These are phyloP conservation scores for Monosporozyma yasuniensis DNA, from an alignment of 805 yeast genomes.

Conservation along the genomic window DNA sequence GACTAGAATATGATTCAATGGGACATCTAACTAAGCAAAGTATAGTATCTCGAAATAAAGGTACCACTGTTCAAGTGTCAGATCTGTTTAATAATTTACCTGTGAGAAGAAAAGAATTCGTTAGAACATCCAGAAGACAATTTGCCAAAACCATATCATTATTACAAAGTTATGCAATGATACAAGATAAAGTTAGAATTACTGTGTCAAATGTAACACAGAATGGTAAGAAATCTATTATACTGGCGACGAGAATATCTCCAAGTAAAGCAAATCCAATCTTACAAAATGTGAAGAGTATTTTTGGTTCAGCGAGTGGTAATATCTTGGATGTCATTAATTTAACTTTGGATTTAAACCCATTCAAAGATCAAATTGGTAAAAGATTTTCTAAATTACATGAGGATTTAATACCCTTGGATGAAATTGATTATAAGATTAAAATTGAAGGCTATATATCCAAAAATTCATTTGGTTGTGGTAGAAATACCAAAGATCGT, in stretches of 20 bases:
- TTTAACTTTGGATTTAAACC: conserved; percentile 32
- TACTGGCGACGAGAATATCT: conserved; percentile 44
- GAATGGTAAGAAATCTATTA: conserved; percentile 41
- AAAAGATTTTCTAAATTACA: conserved; percentile 4
- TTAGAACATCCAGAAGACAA: conserved; percentile 59
- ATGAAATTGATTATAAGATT: conserved; percentile 27
- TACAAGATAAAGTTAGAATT: conserved; percentile 49
- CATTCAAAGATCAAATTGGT: conserved; percentile 16
- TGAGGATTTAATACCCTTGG: neutral
- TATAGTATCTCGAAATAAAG: conserved; percentile 48
- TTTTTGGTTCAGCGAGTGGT: conserved; percentile 63
- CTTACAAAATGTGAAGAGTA: conserved; percentile 49
- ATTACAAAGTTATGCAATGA: conserved; percentile 60
- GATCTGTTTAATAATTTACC: conserved; percentile 65
- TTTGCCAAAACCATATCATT: conserved; percentile 56
- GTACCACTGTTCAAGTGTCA: conserved; percentile 56
- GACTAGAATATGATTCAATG: conserved; percentile 41
- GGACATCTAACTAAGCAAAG: conserved; percentile 43
- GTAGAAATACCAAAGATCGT: conserved; percentile 61
- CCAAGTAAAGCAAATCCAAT: conserved; percentile 35
- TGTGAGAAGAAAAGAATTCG: conserved; percentile 69
- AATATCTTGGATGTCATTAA: conserved; percentile 48
- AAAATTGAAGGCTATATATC: conserved; percentile 58
- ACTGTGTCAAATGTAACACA: conserved; percentile 45
- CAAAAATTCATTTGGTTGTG: conserved; percentile 68